Conservation (phyloP, 169 alveolate species). For the Theileria equi region DNA sequence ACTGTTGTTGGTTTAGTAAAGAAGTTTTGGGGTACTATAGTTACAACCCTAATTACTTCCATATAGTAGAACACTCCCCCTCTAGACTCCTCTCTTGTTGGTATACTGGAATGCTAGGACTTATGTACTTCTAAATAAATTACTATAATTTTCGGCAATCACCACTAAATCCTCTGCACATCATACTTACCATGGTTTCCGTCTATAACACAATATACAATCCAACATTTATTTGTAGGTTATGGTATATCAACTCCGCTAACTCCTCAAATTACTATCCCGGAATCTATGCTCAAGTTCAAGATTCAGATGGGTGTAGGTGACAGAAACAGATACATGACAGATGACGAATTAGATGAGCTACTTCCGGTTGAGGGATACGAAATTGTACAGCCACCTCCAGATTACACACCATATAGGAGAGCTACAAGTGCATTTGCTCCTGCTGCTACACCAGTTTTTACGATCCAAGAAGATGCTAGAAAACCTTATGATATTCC, state of each 20-base stretch:
- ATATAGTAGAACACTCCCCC: constrained; percentile 24
- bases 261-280: constrained; percentile 31
- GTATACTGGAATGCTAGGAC: too few species aligned
- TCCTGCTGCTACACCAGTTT: constrained; percentile 70
- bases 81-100: too few species aligned
- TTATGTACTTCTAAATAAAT: too few species aligned
- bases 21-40: too few species aligned
- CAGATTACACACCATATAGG: constrained; percentile 77
- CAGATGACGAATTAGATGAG: constrained; percentile 95
- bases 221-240: constrained; percentile 24
- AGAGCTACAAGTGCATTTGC: constrained; percentile 51
- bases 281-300: constrained; percentile 2
- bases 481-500: constrained; percentile 59
- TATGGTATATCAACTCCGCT: constrained; percentile 57
- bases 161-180: too few species aligned
- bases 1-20: background rate
- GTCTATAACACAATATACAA: too few species aligned
- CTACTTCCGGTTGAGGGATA: constrained; percentile 90
- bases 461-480: constrained; percentile 74
- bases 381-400: constrained; percentile 88
- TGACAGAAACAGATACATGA: constrained; percentile 71
- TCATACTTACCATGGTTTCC: too few species aligned
- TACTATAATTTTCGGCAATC: too few species aligned
- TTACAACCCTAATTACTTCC: background rate
- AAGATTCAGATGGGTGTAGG: constrained; percentile 27